Percentiles rank a stretch among this genome's conserved stretches.
These are phyloP conservation scores for Urtica urens DNA, from an alignment of 306 rosid genomes.

Conservation along the genomic window DNA sequence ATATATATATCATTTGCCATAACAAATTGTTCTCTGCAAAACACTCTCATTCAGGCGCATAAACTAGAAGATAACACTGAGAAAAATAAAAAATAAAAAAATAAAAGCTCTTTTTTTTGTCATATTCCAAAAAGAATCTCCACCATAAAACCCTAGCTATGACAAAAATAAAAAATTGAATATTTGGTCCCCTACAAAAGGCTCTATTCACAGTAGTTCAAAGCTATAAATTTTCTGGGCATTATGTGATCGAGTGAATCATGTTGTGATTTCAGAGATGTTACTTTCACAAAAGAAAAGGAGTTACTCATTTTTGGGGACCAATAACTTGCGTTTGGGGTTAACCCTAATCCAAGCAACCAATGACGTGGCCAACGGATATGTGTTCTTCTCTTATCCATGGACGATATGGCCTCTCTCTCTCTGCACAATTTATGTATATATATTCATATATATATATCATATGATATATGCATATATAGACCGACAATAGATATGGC, in stretches of 20 bases:
- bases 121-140: background rate
- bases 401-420: constrained; percentile 1
- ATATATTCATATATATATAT: background rate
- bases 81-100: too few relatives aligned
- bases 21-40: too few relatives aligned
- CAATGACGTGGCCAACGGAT: background rate
- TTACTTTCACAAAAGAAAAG: constrained; percentile 13
- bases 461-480: background rate
- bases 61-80: background rate
- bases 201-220: background rate
- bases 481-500: background rate
- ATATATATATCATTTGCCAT: too few relatives aligned
- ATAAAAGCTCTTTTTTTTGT: too few relatives aligned
- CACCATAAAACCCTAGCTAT: background rate
- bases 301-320: constrained; percentile 16
- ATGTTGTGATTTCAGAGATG: background rate
- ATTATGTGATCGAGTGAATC: background rate
- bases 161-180: background rate
- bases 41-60: background rate
- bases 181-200: background rate
- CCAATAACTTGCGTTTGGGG: constrained; percentile 23
- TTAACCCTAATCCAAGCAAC: background rate
- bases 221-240: background rate
- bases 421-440: constrained; percentile 4
- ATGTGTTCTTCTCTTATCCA: constrained; percentile 13